Base-by-base conservation (phyloP, 2,329 filamentous ascomycete genomes). In the Lithohypha guttulata region DNA sequence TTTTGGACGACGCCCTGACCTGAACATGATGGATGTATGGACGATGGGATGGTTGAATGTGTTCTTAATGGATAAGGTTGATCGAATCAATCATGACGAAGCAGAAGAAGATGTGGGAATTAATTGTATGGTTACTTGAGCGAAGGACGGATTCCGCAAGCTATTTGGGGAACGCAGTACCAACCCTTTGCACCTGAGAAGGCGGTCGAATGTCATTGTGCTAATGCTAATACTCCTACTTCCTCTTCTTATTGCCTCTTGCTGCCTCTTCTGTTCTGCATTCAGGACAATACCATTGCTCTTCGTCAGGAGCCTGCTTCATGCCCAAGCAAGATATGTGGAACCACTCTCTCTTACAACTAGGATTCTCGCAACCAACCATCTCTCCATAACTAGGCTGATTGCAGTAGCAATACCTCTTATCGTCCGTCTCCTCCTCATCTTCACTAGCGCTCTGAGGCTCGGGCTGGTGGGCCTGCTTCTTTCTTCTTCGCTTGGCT, bases 331-430 rank as follows among this genome's bases (percentile, higher is more conserved):
- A 80, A 27, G 68, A 71, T 56, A 77, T 68, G 62, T 80, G 76
- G 57, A 80, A 80, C 76, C 76, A 80, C 54, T 80, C 75, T 46
- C 73, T 70, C 9, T 70, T 68, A 58, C 76, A 80, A 41, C 67
- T 63, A 25, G 76, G 72, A 53, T 79, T 79, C 55, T 80, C 76
- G 52, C 76, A 80, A 9, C 73, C 76, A 27, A 80, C 71, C 76
- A 80, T 80, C 52, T 77, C 73, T 13, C 76, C 76, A 52, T 77
- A 78, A 46, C 69, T 74, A 25, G 78, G 75, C 46, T 73, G 71
- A 34, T 75, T 73, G 53, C 76, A 80, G 48, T 75, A 77, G 58
- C 76, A 80, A 53, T 79, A 80, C 27, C 73, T 70, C 44, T 72
- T 73, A 45, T 75, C 73, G 53, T 76, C 70, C 48, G 73, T 70